Base-by-base conservation (phyloP, 441 rosid genomes). In the Corymbia calophylla region DNA sequence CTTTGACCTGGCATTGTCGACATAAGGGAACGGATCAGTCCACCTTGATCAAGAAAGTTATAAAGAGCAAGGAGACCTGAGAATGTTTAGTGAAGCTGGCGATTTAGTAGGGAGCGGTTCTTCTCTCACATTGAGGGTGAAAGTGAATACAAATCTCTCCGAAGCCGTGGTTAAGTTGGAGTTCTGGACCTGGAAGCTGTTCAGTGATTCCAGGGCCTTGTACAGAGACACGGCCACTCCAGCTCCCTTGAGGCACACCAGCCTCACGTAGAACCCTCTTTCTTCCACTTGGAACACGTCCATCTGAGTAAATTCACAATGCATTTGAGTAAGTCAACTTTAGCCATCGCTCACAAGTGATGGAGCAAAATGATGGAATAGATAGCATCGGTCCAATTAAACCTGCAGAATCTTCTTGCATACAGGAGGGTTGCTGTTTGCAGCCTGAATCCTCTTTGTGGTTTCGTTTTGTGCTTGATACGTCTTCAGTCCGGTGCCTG, bases 281-380 rank as follows among this genome's bases (percentile, higher is more conserved):
- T 94, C 98, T 89, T 95, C 98, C 87, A 97, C 97, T 93, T 94
- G 97, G 58, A 95, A 92, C 55, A 95, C 93, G 87, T 97, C 94
- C 93, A 97, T 90, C 99, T 97, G 89, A 32, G 85, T 88, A 39
- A 39, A 16, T 87, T 86, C 86, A 90, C 60, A 82, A 88, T 84
- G 48, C 10, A 86, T 17, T 86, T 19, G 23, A 31, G 15, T 23
- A 49, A 53, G n/a, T 77, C 17, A 6, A 12, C 9, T 73, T 73
- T 23, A 17, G 84, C n/a, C 51, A 7, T 39, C 48, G 9, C 84
- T 47, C n/a, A 32, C 35, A 10, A 32, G 19, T 68, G 19, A 32
- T 68, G 6, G 77, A 68, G 84, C n/a, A 25, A 25, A 39, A 77
- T 3, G 55, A 54, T 8, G 35, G 51, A 39, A 84, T 60, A 84